Base-by-base conservation (phyloP, 148 eudicot genomes). In the Oxyria digyna region DNA sequence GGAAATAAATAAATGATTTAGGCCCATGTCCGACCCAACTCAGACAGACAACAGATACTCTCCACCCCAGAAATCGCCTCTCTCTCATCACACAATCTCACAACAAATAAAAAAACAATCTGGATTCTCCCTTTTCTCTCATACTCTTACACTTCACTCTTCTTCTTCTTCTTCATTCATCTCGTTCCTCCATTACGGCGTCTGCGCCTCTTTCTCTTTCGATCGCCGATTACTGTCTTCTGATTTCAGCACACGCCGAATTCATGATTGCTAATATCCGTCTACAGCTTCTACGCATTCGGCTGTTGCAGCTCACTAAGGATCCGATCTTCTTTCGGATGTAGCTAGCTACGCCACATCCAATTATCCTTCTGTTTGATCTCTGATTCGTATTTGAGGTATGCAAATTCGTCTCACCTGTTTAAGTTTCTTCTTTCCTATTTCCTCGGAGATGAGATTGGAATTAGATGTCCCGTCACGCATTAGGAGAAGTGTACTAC, bases 281-380 rank as follows among this genome's bases (percentile, higher is more conserved):
- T 38, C 2, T 14, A 45, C 6, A n/a, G 6, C 6, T 45, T 45
- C 17, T 14, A 6, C 9, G 4, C 8, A 14, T 2, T 8, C 9
- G 26, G 57, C 37, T 14, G 15, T 59, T 15, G 37, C 37, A 29
- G 38, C 35, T 59, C 37, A 13, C 37, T 31, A 38, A 59, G 14
- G 65, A 27, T 59, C 65, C 65, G 13, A 6, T 5, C 33, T 35
- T 14, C 17, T 33, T 59, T 27, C 38, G 29, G 37, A 59, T 59
- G 65, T 31, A 31, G 65, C 65, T n/a, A n/a, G n/a, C n/a, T n/a
- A n/a, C n/a, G 14, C 65, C 65, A 27, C 5, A 29, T 59, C 65
- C 35, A 55, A 11, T 5, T 14, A 26, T 55, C n/a, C 13, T 11
- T 7, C 38, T 59, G 10, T 59, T 59, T n/a, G 38, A 29, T 59